Percentiles rank a stretch among this genome's conserved stretches.
phyloP scores from a whole-genome alignment of 2,329 filamentous ascomycete genomes.

The Microdochium trichocladiopsis region DNA sequence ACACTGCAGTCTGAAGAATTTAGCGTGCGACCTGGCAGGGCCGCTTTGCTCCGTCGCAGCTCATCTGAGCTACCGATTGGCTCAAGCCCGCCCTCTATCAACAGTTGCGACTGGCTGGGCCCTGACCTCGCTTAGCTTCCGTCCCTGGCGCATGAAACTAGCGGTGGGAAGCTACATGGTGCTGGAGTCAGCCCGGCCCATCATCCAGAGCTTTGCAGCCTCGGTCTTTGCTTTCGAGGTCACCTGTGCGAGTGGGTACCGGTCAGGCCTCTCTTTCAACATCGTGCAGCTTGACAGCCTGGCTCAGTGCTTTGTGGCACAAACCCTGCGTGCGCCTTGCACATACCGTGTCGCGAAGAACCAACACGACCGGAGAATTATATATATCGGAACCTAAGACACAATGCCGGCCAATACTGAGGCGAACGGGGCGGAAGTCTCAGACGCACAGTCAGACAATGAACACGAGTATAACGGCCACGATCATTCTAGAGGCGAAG shows the following conservation, averaged over 20 bases:
- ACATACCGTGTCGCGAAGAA: slow-evolving; percentile 10
- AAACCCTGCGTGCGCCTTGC: slow-evolving; percentile 15
- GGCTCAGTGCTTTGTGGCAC: slow-evolving; percentile 12
- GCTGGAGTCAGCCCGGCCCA: not conserved
- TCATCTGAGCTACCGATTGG: not conserved
- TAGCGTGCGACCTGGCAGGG: not conserved
- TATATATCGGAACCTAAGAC: slow-evolving; percentile 44
- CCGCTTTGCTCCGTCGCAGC: not conserved
- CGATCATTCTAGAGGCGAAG: slow-evolving; percentile 31
- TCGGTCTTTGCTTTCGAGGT: not conserved
- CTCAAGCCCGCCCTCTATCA: not conserved
- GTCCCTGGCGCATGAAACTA: not conserved
- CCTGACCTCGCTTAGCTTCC: not conserved
- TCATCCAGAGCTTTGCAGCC: not conserved
- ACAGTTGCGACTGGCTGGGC: not conserved
- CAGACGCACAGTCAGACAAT: slow-evolving; percentile 52
- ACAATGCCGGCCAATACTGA: slow-evolving; percentile 50
- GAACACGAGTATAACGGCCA: slow-evolving; percentile 46
- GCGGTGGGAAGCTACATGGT: not conserved
- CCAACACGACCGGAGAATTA: slow-evolving; percentile 10
- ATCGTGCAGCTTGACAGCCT: not conserved
- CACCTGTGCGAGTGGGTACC: not conserved
- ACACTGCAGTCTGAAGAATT: not conserved
- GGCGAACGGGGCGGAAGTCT: slow-evolving; percentile 45
- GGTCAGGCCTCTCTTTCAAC: not conserved